A percentile compares a stretch with the other conserved stretches of the same genome.
These are phyloP conservation scores for Apium graveolens DNA, from an alignment of 129 eudicot species.

Conservation along the genomic window DNA sequence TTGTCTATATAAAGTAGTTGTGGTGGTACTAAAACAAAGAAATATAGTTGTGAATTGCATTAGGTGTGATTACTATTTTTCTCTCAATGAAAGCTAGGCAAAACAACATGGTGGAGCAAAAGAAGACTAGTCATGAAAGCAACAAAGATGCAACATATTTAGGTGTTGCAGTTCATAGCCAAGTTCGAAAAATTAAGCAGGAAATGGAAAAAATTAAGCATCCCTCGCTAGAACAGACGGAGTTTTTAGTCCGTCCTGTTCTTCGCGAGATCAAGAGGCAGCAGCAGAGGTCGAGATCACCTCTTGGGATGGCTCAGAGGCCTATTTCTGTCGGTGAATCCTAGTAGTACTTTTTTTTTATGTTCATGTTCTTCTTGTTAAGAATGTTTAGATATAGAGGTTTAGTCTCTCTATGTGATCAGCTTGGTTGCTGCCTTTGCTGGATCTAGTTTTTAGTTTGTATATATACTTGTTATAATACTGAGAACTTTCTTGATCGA, in stretches of 20 bases:
- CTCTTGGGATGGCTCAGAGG: slow-evolving; percentile 10
- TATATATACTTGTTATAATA: neutral
- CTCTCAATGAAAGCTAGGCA: slow-evolving; percentile 3
- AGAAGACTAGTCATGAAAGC: neutral
- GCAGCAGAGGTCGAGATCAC: slow-evolving; percentile 8
- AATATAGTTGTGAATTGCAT: neutral
- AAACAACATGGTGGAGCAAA: slow-evolving; percentile 16
- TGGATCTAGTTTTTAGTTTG: neutral
- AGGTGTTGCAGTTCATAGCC: slow-evolving; percentile 35
- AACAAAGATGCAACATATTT: slow-evolving; percentile 2
- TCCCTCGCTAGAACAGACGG: neutral
- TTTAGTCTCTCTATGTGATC: neutral
- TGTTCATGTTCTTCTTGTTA: neutral
- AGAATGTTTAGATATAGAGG: neutral
- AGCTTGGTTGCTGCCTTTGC: neutral
- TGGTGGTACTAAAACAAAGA: neutral
- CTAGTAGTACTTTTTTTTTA: neutral
- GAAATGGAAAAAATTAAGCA: slow-evolving; percentile 31
- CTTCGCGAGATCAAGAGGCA: neutral
- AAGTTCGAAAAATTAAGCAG: slow-evolving; percentile 30
- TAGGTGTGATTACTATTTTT: neutral
- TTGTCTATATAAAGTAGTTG: neutral
- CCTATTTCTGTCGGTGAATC: slow-evolving; percentile 6
- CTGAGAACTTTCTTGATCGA: neutral
- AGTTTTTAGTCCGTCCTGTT: neutral